Evolutionary conservation across 75 land plant species (phyloP).

Genomic region (Picea glauca): DNA sequence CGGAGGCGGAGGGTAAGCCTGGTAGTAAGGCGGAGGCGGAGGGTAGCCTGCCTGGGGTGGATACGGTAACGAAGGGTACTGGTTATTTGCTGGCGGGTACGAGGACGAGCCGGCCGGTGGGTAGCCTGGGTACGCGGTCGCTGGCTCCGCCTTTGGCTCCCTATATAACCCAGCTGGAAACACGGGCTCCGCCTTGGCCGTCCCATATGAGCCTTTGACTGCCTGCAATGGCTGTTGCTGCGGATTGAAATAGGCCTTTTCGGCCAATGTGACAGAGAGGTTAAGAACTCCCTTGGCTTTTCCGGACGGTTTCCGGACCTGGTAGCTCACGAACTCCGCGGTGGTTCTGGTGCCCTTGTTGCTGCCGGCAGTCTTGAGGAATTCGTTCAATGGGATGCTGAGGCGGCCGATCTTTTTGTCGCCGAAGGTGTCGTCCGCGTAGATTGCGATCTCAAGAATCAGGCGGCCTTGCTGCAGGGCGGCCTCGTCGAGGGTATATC

Average conservation of each 20-base stretch:
- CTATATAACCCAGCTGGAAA: neutral
- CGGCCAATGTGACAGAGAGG: conserved; percentile 25
- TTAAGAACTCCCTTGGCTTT: conserved; percentile 29
- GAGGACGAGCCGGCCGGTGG: neutral
- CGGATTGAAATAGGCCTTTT: conserved; percentile 1
- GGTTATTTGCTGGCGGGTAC: neutral
- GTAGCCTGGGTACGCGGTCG: conserved; percentile 15
- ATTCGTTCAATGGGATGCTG: conserved; percentile 2
- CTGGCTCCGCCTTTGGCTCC: neutral
- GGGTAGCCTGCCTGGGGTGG: too few species aligned
- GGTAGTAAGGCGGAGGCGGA: neutral
- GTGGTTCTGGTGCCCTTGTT: conserved; percentile 10
- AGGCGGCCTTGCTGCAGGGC: conserved; percentile 1
- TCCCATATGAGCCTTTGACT: neutral
- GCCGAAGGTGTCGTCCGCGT: neutral
- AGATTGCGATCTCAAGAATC: neutral
- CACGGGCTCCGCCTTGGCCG: neutral
- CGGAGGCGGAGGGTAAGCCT: too few species aligned
- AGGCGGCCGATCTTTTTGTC: conserved; percentile 9
- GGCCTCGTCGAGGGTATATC: conserved; percentile 6
- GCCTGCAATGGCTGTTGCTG: neutral
- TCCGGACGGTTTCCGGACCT: conserved; percentile 33
- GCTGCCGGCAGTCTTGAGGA: neutral
- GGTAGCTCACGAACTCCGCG: conserved; percentile 14
- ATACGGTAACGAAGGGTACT: too few species aligned